Percentiles rank a stretch among this genome's conserved stretches.
Evolutionary conservation across 495 filamentous ascomycete species (phyloP).

Genomic region (Penicillium robsamsonii): DNA sequence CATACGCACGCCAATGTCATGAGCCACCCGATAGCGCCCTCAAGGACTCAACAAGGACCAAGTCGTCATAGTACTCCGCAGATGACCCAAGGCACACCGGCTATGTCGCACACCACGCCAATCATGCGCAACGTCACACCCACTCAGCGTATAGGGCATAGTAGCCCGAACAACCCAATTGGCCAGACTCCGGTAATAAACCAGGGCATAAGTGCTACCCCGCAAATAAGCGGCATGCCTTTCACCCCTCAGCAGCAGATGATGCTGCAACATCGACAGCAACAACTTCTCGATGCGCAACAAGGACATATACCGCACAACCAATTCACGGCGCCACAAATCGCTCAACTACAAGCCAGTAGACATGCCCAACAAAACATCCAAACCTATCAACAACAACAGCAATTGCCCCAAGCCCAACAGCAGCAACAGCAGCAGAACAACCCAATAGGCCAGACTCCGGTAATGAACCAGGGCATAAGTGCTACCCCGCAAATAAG

Average conservation of each 20-base stretch:
- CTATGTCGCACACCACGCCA: conserved; percentile 68
- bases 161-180: conserved; percentile 63
- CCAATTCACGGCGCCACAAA: conserved; percentile 47
- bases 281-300: conserved; percentile 49
- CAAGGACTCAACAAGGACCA: conserved; percentile 76
- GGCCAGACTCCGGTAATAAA: conserved; percentile 57
- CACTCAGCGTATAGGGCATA: conserved; percentile 69
- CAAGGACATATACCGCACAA: conserved; percentile 43
- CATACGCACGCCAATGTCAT: conserved; percentile 66
- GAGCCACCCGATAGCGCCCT: conserved; percentile 69
- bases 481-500: conserved; percentile 45
- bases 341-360: conserved; percentile 44
- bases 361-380: conserved; percentile 56
- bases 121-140: conserved; percentile 68
- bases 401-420: conserved; percentile 32
- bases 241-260: conserved; percentile 48
- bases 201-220: conserved; percentile 48
- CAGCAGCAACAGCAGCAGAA: conserved; percentile 53
- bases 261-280: conserved; percentile 48
- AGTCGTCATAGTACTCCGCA: conserved; percentile 76
- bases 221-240: conserved; percentile 40
- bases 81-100: conserved; percentile 75
- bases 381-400: conserved; percentile 46
- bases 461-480: conserved; percentile 55
- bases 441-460: conserved; percentile 56